phyloP scores from a whole-genome alignment of 441 rosid genomes.

The Gossypium trilobum region DNA sequence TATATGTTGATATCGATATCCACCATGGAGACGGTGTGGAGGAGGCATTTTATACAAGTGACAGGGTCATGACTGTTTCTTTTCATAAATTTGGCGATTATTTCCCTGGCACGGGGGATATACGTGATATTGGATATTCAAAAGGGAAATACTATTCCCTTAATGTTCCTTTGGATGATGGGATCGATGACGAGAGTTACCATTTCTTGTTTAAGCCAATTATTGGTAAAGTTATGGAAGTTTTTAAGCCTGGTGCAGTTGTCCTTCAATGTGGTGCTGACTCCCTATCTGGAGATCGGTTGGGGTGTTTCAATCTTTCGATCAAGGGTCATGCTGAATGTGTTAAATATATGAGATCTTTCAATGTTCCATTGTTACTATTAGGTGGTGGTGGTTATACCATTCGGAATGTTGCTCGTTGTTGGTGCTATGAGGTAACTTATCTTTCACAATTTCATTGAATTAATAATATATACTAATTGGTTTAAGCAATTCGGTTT shows the following conservation, averaged over 20 bases:
- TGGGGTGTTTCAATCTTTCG: conserved; percentile 13
- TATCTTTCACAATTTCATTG: background rate
- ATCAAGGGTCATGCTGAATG: conserved; percentile 75
- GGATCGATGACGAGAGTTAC: conserved; percentile 72
- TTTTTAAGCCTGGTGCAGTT: conserved; percentile 64
- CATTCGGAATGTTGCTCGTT: conserved; percentile 70
- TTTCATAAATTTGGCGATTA: conserved; percentile 74
- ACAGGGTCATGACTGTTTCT: conserved; percentile 74
- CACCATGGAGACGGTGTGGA: conserved; percentile 79
- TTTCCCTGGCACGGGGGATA: conserved; percentile 68
- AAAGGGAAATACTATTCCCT: conserved; percentile 69
- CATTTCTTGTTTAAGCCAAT: conserved; percentile 62
- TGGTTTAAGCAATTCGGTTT: background rate
- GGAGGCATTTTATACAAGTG: conserved; percentile 71
- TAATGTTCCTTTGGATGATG: conserved; percentile 72
- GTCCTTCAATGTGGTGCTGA: conserved; percentile 76
- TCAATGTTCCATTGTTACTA: conserved; percentile 65
- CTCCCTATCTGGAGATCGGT: conserved; percentile 61
- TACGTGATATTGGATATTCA: conserved; percentile 51
- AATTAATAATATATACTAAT: background rate
- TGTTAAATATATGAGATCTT: conserved; percentile 69
- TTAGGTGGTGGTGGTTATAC: conserved; percentile 77
- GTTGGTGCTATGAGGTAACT: conserved; percentile 77
- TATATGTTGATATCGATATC: conserved; percentile 71
- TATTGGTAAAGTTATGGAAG: conserved; percentile 66